Evolutionary conservation across 148 eudicot species (phyloP).

Genomic region (Camellia lanceoleosa): DNA sequence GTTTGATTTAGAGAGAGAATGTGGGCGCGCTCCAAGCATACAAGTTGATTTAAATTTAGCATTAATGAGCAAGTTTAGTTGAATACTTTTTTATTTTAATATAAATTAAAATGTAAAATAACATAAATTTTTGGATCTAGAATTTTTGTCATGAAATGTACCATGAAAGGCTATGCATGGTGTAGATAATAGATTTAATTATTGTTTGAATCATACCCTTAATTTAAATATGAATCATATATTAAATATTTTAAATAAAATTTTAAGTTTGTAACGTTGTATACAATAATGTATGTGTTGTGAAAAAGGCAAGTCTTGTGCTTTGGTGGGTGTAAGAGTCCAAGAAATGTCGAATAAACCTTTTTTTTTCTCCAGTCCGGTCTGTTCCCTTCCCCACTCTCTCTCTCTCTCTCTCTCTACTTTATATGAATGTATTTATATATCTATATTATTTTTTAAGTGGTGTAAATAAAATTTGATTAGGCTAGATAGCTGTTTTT

Average conservation of each 20-base stretch:
- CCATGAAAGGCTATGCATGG: too few species aligned
- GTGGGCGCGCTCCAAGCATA: conserved; percentile 2
- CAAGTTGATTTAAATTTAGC: background rate
- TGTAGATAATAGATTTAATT: too few species aligned
- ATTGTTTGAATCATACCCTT: too few species aligned
- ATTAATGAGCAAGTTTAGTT: background rate
- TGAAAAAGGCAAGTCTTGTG: conserved; percentile 4
- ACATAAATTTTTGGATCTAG: too few species aligned
- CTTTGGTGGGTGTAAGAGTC: conserved; percentile 15
- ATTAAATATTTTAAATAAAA: too few species aligned
- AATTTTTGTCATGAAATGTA: too few species aligned
- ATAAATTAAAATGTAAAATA: too few species aligned
- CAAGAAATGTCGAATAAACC: conserved; percentile 16
- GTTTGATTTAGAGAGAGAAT: background rate
- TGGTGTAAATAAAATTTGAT: too few species aligned
- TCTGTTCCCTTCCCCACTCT: conserved; percentile 16
- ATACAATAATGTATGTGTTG: background rate
- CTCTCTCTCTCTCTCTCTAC: background rate
- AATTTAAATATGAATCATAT: too few species aligned
- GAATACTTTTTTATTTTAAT: too few species aligned
- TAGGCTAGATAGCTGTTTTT: too few species aligned
- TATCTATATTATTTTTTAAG: background rate
- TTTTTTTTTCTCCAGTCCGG: conserved; percentile 11
- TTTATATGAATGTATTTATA: conserved; percentile 4
- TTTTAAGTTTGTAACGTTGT: too few species aligned